phyloP scores from a whole-genome alignment of 345 rosid species.

The Eucalyptus melliodora region DNA sequence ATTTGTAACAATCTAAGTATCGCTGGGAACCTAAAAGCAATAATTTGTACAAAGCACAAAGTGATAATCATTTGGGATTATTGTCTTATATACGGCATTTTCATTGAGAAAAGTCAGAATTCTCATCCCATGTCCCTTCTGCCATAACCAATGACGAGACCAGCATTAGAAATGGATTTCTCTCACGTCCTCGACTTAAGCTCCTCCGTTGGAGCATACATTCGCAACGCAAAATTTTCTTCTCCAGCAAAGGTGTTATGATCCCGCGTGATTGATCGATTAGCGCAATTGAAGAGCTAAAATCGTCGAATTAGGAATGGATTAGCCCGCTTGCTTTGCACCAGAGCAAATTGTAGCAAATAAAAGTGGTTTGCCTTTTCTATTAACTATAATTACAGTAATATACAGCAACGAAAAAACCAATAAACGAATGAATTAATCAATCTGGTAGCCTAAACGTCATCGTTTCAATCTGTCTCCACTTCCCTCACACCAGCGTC shows the following conservation, averaged over 20 bases:
- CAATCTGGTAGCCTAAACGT: neutral
- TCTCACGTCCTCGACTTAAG: neutral
- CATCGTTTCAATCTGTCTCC: neutral
- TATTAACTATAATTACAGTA: neutral
- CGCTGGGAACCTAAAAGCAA: neutral
- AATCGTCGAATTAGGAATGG: neutral
- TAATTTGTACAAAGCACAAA: neutral
- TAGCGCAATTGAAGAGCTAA: neutral
- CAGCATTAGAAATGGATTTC: neutral
- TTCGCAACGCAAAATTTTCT: neutral
- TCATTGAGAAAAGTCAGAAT: neutral
- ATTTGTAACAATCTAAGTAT: rapidly evolving
- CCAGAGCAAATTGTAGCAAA: neutral
- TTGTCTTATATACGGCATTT: neutral
- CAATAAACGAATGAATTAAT: neutral
- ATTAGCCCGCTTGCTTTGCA: neutral
- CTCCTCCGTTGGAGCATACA: neutral
- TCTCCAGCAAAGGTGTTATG: neutral
- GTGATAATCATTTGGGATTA: neutral
- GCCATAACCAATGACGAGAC: neutral
- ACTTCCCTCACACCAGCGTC: conserved; percentile 27
- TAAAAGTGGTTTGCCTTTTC: neutral
- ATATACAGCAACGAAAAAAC: neutral
- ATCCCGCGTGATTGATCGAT: neutral
- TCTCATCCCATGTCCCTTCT: neutral